Conservation (phyloP, 176 grass and related monocot genomes). For the Pontederia crassipes region DNA sequence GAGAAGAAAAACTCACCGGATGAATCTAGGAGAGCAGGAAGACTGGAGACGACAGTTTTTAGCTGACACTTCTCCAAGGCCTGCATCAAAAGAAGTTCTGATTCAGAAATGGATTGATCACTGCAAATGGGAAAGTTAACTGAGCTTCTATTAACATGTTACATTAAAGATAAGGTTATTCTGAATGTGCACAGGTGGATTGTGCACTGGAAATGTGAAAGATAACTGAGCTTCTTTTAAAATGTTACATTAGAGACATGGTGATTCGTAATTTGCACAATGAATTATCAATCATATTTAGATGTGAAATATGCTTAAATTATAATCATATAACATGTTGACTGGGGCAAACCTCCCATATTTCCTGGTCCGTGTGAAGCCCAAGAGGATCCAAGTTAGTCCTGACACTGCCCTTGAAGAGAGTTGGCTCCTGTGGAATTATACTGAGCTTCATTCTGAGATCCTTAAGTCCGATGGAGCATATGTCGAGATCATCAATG, state of each 20-base stretch:
- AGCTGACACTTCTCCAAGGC: constrained; percentile 82
- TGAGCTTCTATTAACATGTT: not conserved
- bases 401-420: constrained; percentile 79
- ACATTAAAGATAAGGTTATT: no score
- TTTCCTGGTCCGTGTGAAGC: constrained; percentile 69
- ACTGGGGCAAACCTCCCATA: constrained; percentile 64
- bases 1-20: constrained; percentile 22
- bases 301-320: not conserved
- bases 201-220: not conserved
- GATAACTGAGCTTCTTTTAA: not conserved
- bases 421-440: constrained; percentile 92
- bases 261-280: no score
- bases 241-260: no score
- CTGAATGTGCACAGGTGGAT: not conserved
- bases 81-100: constrained; percentile 17
- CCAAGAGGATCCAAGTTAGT: constrained; percentile 87
- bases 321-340: no score
- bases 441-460: constrained; percentile 94
- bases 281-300: not conserved
- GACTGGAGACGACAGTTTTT: constrained; percentile 45
- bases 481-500: constrained; percentile 72
- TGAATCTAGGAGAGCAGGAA: constrained; percentile 77
- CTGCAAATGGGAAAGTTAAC: not conserved
- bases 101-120: constrained; percentile 5
- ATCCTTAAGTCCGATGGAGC: constrained; percentile 78